Conservation (phyloP, 2,329 filamentous ascomycete species). For the Apiospora koreana region DNA sequence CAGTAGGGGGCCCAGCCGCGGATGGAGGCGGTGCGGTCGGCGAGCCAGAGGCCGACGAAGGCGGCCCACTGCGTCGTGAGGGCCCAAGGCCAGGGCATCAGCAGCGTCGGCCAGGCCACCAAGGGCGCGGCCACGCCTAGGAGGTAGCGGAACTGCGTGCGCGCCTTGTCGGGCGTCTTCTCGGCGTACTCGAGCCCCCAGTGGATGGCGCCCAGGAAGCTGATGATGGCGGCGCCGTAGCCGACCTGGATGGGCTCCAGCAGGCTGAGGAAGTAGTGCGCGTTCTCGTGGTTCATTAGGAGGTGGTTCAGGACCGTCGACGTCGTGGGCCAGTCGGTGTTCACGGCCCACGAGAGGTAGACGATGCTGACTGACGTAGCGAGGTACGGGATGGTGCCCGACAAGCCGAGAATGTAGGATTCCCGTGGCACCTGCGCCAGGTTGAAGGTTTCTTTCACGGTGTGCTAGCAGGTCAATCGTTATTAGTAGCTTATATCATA, state of each 20-base stretch:
- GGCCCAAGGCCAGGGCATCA: conserved; percentile 82
- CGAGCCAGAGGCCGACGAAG: conserved; percentile 85
- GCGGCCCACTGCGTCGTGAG: conserved; percentile 83
- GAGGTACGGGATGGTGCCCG: conserved; percentile 82
- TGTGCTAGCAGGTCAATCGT: conserved; percentile 44
- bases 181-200: conserved; percentile 87
- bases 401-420: conserved; percentile 68
- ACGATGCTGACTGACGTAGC: conserved; percentile 82
- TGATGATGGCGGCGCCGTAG: conserved; percentile 90
- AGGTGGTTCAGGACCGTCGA: conserved; percentile 67
- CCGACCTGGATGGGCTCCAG: conserved; percentile 88
- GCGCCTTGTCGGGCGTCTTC: conserved; percentile 58
- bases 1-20: conserved; percentile 80
- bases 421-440: conserved; percentile 66
- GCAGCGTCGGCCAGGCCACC: conserved; percentile 85
- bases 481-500: not conserved
- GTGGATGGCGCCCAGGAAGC: conserved; percentile 90
- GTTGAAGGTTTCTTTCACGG: conserved; percentile 69
- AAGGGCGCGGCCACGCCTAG: conserved; percentile 78
- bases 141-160: conserved; percentile 79
- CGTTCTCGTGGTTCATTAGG: conserved; percentile 69
- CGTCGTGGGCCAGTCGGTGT: conserved; percentile 59
- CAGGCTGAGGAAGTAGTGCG: conserved; percentile 69
- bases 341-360: conserved; percentile 81
- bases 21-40: conserved; percentile 71